Evolutionary conservation across 768 basidiomycete species (phyloP), one percentile per base, ranked within the genome.

Genomic region (Hemileccinum rubropunctum): DNA sequence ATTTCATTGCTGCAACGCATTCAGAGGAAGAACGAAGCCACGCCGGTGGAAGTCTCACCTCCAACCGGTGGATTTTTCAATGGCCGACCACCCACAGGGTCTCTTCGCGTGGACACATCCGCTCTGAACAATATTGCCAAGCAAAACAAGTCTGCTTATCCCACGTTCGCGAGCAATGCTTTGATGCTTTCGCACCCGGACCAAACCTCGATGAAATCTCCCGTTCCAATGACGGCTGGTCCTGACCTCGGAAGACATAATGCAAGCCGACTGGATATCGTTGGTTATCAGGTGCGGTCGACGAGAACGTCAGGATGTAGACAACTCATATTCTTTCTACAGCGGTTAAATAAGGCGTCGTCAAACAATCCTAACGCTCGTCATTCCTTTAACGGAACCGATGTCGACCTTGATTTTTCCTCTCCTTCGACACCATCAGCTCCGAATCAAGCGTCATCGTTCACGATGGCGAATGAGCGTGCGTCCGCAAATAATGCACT

Each of bases 91-190:
- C 85, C 83, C 0, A 82, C 80, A 5, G 86, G 86, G 32, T 78
- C 82, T 35, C 70, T 91, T 61, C 76, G 86, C 30, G 85, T 91
- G 45, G 87, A 91, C 63, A 91, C 89, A 0, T 76, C 83, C 32
- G 73, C 81, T 27, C 70, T 88, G 41, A 81, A 81, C 52, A 75
- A 76, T 10, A 68, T 80, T 40, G 73, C 81, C 28, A 70, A 79
- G 59, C 88, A 90, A 72, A 91, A 91, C 71, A 92, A 92, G 68
- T 91, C 89, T 9, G 89, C 89, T 1, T 91, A 87, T 59, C 89
- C 90, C 4, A 73, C 75, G 13, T 79, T 78, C 60, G 60, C 78
- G 20, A 67, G 73, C 50, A 79, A 79, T 51, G 67, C 70, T 11
- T 49, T 71, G 48, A 76, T 82, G 47, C 83, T 86, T 48, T 64